Percentiles rank a stretch among this genome's conserved stretches.
These are phyloP conservation scores for Myriosclerotinia curreyana DNA, from an alignment of 2,329 filamentous ascomycete species.

Conservation along the genomic window DNA sequence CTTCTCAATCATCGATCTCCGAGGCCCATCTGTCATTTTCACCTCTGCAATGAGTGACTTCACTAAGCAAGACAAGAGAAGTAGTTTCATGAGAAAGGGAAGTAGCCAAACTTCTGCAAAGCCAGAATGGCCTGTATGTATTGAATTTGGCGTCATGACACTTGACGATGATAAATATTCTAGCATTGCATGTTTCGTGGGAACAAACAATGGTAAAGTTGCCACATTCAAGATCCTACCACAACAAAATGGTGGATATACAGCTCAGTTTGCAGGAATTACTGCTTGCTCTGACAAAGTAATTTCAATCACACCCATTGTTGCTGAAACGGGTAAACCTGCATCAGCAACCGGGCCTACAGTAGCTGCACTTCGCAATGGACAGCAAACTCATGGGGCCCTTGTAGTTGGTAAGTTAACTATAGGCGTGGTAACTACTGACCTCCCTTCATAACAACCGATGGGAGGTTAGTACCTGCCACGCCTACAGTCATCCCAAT, in stretches of 20 bases:
- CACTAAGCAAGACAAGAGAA: conserved; percentile 69
- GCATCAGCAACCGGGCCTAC: conserved; percentile 72
- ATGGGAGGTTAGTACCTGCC: background rate
- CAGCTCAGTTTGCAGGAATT: conserved; percentile 67
- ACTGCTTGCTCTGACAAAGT: conserved; percentile 65
- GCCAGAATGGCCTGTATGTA: conserved; percentile 71
- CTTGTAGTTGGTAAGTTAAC: conserved; percentile 64
- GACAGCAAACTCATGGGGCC: conserved; percentile 73
- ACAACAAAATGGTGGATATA: conserved; percentile 64
- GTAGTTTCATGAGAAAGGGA: conserved; percentile 63
- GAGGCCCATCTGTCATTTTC: conserved; percentile 82
- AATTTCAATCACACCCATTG: conserved; percentile 74
- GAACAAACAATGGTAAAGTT: conserved; percentile 79
- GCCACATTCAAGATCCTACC: conserved; percentile 90
- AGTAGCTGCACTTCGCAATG: conserved; percentile 74
- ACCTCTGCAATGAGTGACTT: conserved; percentile 71
- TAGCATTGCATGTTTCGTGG: conserved; percentile 88
- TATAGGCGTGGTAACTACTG: background rate
- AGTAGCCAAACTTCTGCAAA: conserved; percentile 49
- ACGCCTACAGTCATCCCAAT: background rate
- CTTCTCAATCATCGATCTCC: conserved; percentile 79
- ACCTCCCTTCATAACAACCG: background rate
- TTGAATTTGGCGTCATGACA: conserved; percentile 93
- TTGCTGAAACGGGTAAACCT: conserved; percentile 70
- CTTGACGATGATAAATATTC: conserved; percentile 94